phyloP scores from a whole-genome alignment of 139 green algal genomes.

The Asterochloris erici region DNA sequence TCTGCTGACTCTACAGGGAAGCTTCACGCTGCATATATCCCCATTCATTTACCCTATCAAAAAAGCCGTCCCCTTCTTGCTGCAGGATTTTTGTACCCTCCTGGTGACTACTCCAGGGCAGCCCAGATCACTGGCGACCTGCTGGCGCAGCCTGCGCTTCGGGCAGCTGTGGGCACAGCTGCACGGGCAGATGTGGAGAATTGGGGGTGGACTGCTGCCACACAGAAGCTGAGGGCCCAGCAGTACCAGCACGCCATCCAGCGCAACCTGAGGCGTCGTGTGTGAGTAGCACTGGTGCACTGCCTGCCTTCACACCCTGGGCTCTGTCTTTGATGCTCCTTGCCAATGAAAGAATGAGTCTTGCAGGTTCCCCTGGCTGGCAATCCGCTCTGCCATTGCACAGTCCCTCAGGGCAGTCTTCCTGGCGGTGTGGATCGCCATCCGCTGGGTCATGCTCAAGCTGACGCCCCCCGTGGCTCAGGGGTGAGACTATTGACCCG shows the following conservation, averaged over 20 bases:
- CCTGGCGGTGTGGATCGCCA: background rate
- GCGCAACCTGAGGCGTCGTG: slow-evolving; percentile 7
- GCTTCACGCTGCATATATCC: background rate
- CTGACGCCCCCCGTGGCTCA: too few relatives aligned
- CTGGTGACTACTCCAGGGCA: slow-evolving; percentile 38
- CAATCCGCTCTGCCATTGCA: slow-evolving; percentile 10
- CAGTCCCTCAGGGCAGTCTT: slow-evolving; percentile 7
- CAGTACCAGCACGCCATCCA: slow-evolving; percentile 66
- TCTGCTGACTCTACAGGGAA: background rate
- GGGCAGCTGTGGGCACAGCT: slow-evolving; percentile 24
- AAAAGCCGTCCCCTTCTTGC: background rate
- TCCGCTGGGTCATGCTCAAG: background rate
- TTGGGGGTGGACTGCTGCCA: slow-evolving; percentile 58
- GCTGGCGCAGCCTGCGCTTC: slow-evolving; percentile 21
- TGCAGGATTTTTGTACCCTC: slow-evolving; percentile 68
- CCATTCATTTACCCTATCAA: background rate
- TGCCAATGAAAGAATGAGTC: background rate
- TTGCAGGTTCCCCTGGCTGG: slow-evolving; percentile 12
- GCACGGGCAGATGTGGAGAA: slow-evolving; percentile 29
- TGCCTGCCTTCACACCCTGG: background rate
- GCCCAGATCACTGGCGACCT: slow-evolving; percentile 30
- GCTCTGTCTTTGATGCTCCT: background rate
- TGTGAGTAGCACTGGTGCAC: background rate
- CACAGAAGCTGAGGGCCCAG: slow-evolving; percentile 41
- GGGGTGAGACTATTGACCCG: too few relatives aligned